phyloP scores from a whole-genome alignment of 2,329 filamentous ascomycete genomes.

The Lachnellula arida region DNA sequence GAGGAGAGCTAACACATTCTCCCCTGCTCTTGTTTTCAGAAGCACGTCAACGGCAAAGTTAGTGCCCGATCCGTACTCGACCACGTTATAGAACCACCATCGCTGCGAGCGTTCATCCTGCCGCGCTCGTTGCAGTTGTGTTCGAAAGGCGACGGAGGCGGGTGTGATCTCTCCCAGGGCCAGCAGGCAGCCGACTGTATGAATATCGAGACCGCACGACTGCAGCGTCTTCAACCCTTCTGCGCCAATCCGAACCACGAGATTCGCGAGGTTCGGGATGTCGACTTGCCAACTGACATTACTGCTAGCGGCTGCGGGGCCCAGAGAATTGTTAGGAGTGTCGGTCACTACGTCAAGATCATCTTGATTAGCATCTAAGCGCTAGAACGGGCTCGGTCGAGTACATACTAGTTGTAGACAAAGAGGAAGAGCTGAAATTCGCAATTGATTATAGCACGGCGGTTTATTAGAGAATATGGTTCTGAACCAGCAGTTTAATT shows the following conservation, averaged over 20 bases:
- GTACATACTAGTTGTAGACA: no score
- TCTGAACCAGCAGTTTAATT: no score
- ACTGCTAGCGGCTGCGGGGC: not conserved
- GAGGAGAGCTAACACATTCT: not conserved
- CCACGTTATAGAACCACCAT: not conserved
- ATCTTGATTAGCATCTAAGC: no score
- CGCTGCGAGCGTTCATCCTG: not conserved
- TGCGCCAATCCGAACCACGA: not conserved
- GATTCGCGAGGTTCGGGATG: not conserved
- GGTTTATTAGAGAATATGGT: no score
- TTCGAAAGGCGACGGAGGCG: not conserved
- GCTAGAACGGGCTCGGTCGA: no score
- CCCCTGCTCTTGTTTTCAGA: not conserved
- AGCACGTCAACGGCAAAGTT: not conserved
- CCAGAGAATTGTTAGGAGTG: not conserved
- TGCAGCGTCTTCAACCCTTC: not conserved
- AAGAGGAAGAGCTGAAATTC: no score
- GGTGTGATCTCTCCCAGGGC: not conserved
- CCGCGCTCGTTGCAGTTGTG: not conserved
- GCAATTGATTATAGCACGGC: no score
- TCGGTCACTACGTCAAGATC: not conserved
- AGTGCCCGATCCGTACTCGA: not conserved
- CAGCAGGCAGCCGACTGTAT: not conserved
- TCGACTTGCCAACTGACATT: not conserved
- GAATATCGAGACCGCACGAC: not conserved